Base-by-base conservation (phyloP, 768 basidiomycete species). In the Agaricus subrufescens region DNA sequence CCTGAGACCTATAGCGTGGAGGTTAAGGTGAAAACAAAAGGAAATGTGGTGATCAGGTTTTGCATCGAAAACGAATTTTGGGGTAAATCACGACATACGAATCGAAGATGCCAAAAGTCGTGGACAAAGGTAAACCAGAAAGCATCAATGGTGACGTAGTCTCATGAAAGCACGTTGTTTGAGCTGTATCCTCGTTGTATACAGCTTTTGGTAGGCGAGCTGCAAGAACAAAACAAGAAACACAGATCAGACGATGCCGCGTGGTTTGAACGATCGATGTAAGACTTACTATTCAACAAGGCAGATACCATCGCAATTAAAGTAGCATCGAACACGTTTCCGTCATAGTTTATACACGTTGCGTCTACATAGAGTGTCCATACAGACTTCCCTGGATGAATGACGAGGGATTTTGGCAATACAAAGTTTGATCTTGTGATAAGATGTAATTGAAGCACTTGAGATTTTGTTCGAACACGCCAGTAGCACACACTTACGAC, bases 281-380 rank as follows among this genome's bases (percentile, higher is more conserved):
- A 34, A 23, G 34, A 50, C 89, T 48, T 62, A 96, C 94, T 89
- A 58, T 94, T 92, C 67, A 76, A 80, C 44, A 98, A 73, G 4
- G 96, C 94, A 8, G 89, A 85, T 48, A 94, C 82, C 77, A 95
- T 89, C 0, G 93, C 92, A 23, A 98, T 67, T 9, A 98, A 76
- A 0, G 91, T 80, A 0, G 97, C 93, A 61, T 99, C 97, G 57
- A 95, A 93, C 1, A 80, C 89, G 65, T 98, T 98, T 4, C 97
- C 97, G 67, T 98, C 95, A 66, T 96, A 97, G 72, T 97, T 98
- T 61, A 99, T 91, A 67, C 96, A 98, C 0, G 88, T 91, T 29
- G 91, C 84, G 61, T 99, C 97, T 62, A 98, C 79, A 65, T 98
- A 98, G n/a, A 98, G 78, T 29, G 89, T 88, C 94, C 94, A 99